Conservation (phyloP, 345 rosid species). For the Dipteronia dyeriana region DNA sequence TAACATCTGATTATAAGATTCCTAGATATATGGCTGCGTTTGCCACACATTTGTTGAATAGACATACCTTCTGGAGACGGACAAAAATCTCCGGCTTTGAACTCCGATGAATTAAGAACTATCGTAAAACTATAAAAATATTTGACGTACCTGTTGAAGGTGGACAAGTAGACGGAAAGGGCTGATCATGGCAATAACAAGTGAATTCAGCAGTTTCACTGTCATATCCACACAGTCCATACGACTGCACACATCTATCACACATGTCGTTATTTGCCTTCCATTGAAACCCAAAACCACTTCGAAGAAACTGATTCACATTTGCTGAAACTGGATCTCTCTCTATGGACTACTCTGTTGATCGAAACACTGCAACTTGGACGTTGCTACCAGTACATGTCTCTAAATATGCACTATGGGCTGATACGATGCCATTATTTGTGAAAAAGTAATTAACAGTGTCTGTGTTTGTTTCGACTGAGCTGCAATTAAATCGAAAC, state of each 20-base stretch:
- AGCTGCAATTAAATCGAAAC: background rate
- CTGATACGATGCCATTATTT: background rate
- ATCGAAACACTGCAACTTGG: background rate
- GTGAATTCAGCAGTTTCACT: background rate
- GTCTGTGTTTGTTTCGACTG: background rate
- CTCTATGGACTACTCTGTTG: background rate
- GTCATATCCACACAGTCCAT: constrained; percentile 30
- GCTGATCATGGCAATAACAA: constrained; percentile 21
- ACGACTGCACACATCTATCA: constrained; percentile 7
- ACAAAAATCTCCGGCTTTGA: no score
- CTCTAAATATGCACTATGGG: background rate
- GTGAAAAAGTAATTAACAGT: background rate
- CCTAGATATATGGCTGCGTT: no score
- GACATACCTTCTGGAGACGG: no score
- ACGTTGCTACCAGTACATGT: background rate
- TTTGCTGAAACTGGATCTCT: background rate
- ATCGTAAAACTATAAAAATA: no score
- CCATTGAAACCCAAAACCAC: constrained; percentile 30
- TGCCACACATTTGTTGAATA: no score
- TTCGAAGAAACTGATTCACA: background rate
- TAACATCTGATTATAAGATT: no score
- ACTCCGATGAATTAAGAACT: no score
- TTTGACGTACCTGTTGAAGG: background rate
- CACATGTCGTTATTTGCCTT: background rate
- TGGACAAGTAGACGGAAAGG: background rate